These are phyloP conservation scores for Candida parachauliodes DNA, from an alignment of 805 yeast genomes.

Conservation along the genomic window DNA sequence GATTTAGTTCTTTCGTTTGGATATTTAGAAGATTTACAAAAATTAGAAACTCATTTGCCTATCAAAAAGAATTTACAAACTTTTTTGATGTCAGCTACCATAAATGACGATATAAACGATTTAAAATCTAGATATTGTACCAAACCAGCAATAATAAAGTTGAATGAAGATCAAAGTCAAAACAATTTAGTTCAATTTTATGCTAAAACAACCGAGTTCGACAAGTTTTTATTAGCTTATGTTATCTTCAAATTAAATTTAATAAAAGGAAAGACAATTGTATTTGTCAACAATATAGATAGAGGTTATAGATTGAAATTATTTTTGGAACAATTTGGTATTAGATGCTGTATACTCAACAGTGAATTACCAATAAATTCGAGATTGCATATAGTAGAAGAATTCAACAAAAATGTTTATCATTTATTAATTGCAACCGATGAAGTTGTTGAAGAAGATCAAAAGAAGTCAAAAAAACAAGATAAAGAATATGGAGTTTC, in stretches of 20 bases:
- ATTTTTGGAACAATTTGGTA: slow-evolving; percentile 92
- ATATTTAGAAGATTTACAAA: slow-evolving; percentile 76
- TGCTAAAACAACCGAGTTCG: slow-evolving; percentile 83
- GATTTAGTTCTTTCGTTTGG: slow-evolving; percentile 90
- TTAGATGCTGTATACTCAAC: slow-evolving; percentile 81
- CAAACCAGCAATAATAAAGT: slow-evolving; percentile 73
- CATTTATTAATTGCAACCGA: slow-evolving; percentile 91
- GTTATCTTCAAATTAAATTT: slow-evolving; percentile 86
- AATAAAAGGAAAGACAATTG: slow-evolving; percentile 84
- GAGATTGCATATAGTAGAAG: slow-evolving; percentile 91
- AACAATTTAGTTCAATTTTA: slow-evolving; percentile 77
- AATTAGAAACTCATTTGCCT: slow-evolving; percentile 63
- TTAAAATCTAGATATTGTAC: slow-evolving; percentile 78
- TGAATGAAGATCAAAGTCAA: slow-evolving; percentile 60
- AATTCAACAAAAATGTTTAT: slow-evolving; percentile 87
- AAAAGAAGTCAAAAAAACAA: slow-evolving; percentile 34
- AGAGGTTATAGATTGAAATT: slow-evolving; percentile 90
- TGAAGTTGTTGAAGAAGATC: slow-evolving; percentile 47
- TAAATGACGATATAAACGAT: slow-evolving; percentile 76
- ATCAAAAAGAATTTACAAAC: slow-evolving; percentile 75
- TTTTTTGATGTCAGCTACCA: slow-evolving; percentile 94
- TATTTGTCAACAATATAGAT: slow-evolving; percentile 91
- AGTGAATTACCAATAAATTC: slow-evolving; percentile 92
- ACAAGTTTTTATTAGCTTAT: slow-evolving; percentile 84
- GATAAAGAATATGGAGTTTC: slow-evolving; percentile 90